Evolutionary conservation across 2,329 filamentous ascomycete genomes (phyloP).

Genomic region (Taxawa tesnikishii): DNA sequence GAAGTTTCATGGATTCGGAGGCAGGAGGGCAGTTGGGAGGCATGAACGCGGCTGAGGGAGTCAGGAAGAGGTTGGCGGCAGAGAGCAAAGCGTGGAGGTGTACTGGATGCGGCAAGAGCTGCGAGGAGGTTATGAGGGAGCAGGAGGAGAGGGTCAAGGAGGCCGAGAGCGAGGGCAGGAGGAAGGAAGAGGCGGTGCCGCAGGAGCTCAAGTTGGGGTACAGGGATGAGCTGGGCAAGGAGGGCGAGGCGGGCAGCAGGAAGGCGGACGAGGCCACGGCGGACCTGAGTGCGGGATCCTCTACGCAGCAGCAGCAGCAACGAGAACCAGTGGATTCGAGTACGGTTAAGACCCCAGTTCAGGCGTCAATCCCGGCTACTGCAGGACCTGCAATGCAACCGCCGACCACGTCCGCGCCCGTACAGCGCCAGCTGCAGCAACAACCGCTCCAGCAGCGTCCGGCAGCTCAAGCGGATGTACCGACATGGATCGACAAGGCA

Average conservation of each 20-base stretch:
- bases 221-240: slow-evolving; percentile 54
- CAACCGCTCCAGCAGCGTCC: slow-evolving; percentile 8
- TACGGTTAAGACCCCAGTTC: slow-evolving; percentile 12
- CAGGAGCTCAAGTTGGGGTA: slow-evolving; percentile 54
- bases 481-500: slow-evolving; percentile 65
- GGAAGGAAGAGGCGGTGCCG: slow-evolving; percentile 33
- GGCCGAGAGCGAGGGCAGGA: slow-evolving; percentile 28
- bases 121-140: slow-evolving; percentile 62
- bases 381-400: not conserved
- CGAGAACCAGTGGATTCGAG: no score
- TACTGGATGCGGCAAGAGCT: slow-evolving; percentile 54
- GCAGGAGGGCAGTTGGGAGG: slow-evolving; percentile 82
- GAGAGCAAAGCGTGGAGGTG: slow-evolving; percentile 59
- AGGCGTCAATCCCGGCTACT: slow-evolving; percentile 9
- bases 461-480: slow-evolving; percentile 5
- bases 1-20: slow-evolving; percentile 89
- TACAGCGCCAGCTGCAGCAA: slow-evolving; percentile 1
- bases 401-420: not conserved
- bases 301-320: no score
- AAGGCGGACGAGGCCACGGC: not conserved
- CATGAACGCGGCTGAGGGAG: slow-evolving; percentile 59
- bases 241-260: slow-evolving; percentile 12
- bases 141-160: slow-evolving; percentile 47
- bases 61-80: slow-evolving; percentile 56
- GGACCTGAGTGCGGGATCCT: not conserved